Conservation (phyloP, 2,329 filamentous ascomycete species). For the Fusarium euwallaceae region DNA sequence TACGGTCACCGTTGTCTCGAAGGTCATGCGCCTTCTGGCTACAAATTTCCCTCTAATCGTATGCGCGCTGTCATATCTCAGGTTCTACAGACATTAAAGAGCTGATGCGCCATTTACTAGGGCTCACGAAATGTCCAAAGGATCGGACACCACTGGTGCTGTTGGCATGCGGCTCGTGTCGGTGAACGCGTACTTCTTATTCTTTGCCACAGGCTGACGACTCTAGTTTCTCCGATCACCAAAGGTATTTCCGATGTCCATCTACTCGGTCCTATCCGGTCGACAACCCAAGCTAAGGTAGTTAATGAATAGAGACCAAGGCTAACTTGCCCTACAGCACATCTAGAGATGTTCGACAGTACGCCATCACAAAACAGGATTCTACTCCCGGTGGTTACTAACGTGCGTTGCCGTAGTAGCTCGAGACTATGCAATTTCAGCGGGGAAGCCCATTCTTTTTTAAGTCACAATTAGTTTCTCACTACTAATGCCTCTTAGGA, state of each 20-base stretch:
- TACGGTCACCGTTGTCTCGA: slow-evolving; percentile 51
- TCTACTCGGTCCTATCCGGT: not conserved
- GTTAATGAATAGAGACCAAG: not conserved
- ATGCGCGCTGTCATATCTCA: slow-evolving; percentile 65
- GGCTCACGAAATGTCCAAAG: not conserved
- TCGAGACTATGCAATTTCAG: slow-evolving; percentile 78
- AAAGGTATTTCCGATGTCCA: slow-evolving; percentile 55
- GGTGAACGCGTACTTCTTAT: slow-evolving; percentile 19
- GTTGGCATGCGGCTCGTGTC: slow-evolving; percentile 75
- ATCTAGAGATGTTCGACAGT: slow-evolving; percentile 76
- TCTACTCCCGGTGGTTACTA: not conserved
- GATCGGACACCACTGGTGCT: slow-evolving; percentile 68
- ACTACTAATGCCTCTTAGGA: slow-evolving; percentile 33
- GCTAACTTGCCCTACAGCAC: slow-evolving; percentile 55
- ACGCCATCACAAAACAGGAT: not conserved
- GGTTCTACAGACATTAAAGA: slow-evolving; percentile 29
- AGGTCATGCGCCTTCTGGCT: slow-evolving; percentile 55
- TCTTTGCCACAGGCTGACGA: slow-evolving; percentile 14
- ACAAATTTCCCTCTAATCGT: slow-evolving; percentile 71
- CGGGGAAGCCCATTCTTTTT: slow-evolving; percentile 46
- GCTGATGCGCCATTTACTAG: not conserved
- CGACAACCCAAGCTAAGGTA: not conserved
- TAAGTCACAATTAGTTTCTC: not conserved
- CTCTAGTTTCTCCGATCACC: slow-evolving; percentile 75
- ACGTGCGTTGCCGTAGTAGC: slow-evolving; percentile 73